Evolutionary conservation across 352 stramenopile genomes (phyloP), one percentile per base, ranked within the genome.

Genomic region (Pythium aquatile): DNA sequence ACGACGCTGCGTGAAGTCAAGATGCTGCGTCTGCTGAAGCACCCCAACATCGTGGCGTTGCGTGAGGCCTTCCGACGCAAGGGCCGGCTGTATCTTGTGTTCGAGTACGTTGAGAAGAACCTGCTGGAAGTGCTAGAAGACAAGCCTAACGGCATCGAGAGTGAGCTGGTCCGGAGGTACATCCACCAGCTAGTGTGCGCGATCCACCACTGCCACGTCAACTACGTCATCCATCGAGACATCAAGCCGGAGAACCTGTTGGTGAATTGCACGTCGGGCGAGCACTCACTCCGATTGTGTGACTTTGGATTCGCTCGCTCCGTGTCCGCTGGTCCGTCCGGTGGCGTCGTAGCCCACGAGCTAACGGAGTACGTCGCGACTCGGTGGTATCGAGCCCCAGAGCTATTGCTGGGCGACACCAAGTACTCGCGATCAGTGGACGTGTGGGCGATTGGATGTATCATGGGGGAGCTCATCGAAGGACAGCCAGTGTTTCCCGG

Each of bases 161-260:
- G 75, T 35, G 90, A 98, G 48, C 96, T 98, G 66, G 97, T 99
- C 37, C 98, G 98, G 73, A 79, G 98, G 3, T 99, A 99, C 76
- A 88, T 99, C 32, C 99, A 99, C 76, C 98, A 99, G 76, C 83
- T 99, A 24, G 98, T 90, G 46, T 91, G 97, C 37, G 96, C 97
- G 26, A 87, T 99, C 33, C 96, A 95, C 46, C 98, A 99, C 73
- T 99, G 99, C 65, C 98, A 99, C 70, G 69, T 72, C 1, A 88
- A 98, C 54, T 97, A 93, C 28, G 98, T 99, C 58, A 98, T 98
- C 73, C 97, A 99, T 74, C 88, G 96, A 14, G 98, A 99, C 81
- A 99, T 99, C 76, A 99, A 99, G 72, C 98, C 98, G 26, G 97
- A 99, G 71, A 99, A 99, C 75, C 72, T 99, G 49, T 79, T 99